Evolutionary conservation across 306 rosid genomes (phyloP).

Genomic region (Carpinus fangiana): DNA sequence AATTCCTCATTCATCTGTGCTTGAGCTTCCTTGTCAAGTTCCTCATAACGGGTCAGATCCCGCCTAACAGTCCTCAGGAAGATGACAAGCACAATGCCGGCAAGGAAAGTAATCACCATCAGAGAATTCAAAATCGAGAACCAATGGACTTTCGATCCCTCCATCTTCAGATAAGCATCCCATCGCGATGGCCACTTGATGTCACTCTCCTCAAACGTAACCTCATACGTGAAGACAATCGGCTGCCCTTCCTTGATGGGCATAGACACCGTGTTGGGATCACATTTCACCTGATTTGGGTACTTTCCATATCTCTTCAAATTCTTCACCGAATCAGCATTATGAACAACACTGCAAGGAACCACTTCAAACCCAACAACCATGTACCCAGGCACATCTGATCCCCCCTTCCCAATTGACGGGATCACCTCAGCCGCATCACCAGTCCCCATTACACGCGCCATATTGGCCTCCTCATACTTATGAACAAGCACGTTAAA

Average conservation of each 20-base stretch:
- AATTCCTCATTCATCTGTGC: slow-evolving; percentile 99
- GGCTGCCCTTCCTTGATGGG: slow-evolving; percentile 78
- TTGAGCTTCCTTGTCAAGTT: slow-evolving; percentile 96
- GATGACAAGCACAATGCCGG: slow-evolving; percentile 93
- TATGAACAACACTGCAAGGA: slow-evolving; percentile 75
- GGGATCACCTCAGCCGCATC: slow-evolving; percentile 85
- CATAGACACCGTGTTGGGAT: slow-evolving; percentile 71
- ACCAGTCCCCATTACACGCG: slow-evolving; percentile 91
- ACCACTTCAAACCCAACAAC: slow-evolving; percentile 96
- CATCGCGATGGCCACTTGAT: slow-evolving; percentile 98
- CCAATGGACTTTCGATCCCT: slow-evolving; percentile 97
- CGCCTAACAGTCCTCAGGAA: slow-evolving; percentile 91
- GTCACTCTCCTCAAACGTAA: slow-evolving; percentile 82
- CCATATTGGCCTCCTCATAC: slow-evolving; percentile 83
- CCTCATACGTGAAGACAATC: slow-evolving; percentile 72
- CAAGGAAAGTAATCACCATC: slow-evolving; percentile 94
- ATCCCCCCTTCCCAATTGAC: slow-evolving; percentile 40
- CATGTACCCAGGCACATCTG: slow-evolving; percentile 78
- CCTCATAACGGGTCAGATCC: slow-evolving; percentile 91
- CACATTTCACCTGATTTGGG: slow-evolving; percentile 60
- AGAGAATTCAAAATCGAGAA: slow-evolving; percentile 91
- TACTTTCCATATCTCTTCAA: slow-evolving; percentile 54
- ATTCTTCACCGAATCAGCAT: slow-evolving; percentile 51
- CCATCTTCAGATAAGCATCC: slow-evolving; percentile 99
- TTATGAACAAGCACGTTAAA: slow-evolving; percentile 90